Evolutionary conservation across 2,329 filamentous ascomycete species (phyloP).

Genomic region (Fusarium devonianum): DNA sequence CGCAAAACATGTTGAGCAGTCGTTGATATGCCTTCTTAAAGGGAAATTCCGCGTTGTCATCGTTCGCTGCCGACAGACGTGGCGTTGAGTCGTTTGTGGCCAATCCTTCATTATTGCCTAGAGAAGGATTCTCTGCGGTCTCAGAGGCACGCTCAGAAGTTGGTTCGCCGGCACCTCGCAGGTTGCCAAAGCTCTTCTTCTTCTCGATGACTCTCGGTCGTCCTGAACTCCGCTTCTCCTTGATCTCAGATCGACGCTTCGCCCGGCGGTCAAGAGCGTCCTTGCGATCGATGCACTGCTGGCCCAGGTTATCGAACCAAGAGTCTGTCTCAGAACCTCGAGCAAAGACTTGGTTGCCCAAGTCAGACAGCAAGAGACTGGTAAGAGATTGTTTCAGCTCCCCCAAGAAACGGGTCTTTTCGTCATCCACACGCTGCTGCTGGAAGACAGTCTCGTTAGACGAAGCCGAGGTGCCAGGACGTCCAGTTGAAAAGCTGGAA

Average conservation of each 20-base stretch:
- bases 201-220: constrained; percentile 66
- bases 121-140: constrained; percentile 47
- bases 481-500: constrained; percentile 57
- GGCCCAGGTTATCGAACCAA: constrained; percentile 78
- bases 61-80: constrained; percentile 35
- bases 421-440: constrained; percentile 67
- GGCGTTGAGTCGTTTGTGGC: constrained; percentile 39
- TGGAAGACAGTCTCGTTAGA: constrained; percentile 72
- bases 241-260: constrained; percentile 50
- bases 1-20: constrained; percentile 84
- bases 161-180: constrained; percentile 60
- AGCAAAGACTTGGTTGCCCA: constrained; percentile 86
- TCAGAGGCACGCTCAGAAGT: constrained; percentile 48
- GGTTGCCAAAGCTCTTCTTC: constrained; percentile 72
- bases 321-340: constrained; percentile 90
- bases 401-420: constrained; percentile 79
- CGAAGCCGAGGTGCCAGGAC: constrained; percentile 71
- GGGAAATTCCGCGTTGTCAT: constrained; percentile 67
- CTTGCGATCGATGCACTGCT: constrained; percentile 69
- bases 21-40: constrained; percentile 82
- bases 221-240: constrained; percentile 53
- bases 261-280: constrained; percentile 61
- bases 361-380: constrained; percentile 85
- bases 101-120: constrained; percentile 53
- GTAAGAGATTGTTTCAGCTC: constrained; percentile 82